Evolutionary conservation across 1,284 basidiomycete genomes (phyloP).

Genomic region (Sutorius eximius): DNA sequence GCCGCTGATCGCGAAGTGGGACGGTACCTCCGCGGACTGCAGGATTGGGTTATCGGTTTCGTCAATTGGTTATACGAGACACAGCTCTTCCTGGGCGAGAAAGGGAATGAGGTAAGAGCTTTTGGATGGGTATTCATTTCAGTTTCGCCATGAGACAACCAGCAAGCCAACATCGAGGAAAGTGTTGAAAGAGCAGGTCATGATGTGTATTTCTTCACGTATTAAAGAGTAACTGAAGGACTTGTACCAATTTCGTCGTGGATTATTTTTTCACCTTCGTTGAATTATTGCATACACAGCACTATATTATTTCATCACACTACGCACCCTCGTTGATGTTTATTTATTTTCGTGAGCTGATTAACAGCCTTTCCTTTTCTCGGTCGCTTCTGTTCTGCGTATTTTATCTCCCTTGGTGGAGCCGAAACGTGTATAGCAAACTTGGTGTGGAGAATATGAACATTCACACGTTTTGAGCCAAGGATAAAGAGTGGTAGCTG

Average conservation of each 20-base stretch:
- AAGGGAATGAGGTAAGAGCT: conserved; percentile 54
- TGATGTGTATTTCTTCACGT: conserved; percentile 7
- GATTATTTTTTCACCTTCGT: not conserved
- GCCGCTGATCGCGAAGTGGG: conserved; percentile 33
- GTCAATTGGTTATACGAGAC: conserved; percentile 63
- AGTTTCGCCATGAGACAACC: conserved; percentile 8
- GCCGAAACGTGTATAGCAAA: not conserved
- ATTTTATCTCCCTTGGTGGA: not conserved
- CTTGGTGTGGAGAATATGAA: no score
- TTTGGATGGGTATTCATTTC: conserved; percentile 62
- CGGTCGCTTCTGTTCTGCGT: not conserved
- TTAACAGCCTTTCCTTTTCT: not conserved
- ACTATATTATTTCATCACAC: not conserved
- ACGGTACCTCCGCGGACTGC: conserved; percentile 47
- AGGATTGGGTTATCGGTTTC: conserved; percentile 51
- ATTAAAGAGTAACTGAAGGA: not conserved
- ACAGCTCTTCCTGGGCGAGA: conserved; percentile 54
- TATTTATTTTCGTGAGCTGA: not conserved
- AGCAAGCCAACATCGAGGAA: not conserved
- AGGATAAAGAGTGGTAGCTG: not conserved
- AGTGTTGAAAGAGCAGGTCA: not conserved
- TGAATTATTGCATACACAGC: not conserved
- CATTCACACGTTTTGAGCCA: not conserved
- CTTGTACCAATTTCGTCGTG: conserved; percentile 9
- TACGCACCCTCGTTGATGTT: not conserved